Base-by-base conservation (phyloP, 2,329 filamentous ascomycete genomes). In the Fusarium armeniacum region DNA sequence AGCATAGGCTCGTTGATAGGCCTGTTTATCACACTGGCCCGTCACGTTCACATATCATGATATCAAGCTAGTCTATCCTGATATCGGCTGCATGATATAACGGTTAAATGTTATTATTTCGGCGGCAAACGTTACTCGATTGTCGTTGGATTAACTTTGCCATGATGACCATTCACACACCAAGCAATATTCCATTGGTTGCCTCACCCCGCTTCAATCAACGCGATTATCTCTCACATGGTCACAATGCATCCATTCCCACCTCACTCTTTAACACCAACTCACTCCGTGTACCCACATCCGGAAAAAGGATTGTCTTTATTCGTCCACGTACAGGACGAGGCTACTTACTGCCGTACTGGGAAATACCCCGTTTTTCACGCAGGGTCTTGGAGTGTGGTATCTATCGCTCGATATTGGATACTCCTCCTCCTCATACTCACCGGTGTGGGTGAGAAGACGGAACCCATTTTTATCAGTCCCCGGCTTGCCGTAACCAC, bases 361-460 rank as follows among this genome's bases (percentile, higher is more conserved):
- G 53, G 58, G 59, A 71, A 61, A 46, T 61, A 30, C 59, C 67
- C 41, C 56, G 55, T 36, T 36, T 56, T 59, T 43, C 43, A 47
- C 56, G 12, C 40, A 67, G 51, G 57, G 56, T 63, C 62, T 63
- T 45, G 59, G 52, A 59, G 59, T 60, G 56, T 45, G 62, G 51
- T 59, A 61, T n/a, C 35, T 33, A 55, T 55, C 56, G 35, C 49
- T 59, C 56, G 33, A 58, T 63, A 52, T 52, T 52, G 24, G 22
- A 41, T 43, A 35, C 50, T 50, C 47, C 33, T 38, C 41, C 38
- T 46, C 41, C 59, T 59, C 52, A 44, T 58, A 69, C 70, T 75
- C 71, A 75, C 73, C 73, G 62, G 70, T 75, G 73, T 74, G 73
- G 71, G 51, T 56, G 60, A 65, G 60, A 50, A 20, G 16, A 44